Evolutionary conservation across 805 yeast genomes (phyloP).

Genomic region (Jamesozyma lodderae): DNA sequence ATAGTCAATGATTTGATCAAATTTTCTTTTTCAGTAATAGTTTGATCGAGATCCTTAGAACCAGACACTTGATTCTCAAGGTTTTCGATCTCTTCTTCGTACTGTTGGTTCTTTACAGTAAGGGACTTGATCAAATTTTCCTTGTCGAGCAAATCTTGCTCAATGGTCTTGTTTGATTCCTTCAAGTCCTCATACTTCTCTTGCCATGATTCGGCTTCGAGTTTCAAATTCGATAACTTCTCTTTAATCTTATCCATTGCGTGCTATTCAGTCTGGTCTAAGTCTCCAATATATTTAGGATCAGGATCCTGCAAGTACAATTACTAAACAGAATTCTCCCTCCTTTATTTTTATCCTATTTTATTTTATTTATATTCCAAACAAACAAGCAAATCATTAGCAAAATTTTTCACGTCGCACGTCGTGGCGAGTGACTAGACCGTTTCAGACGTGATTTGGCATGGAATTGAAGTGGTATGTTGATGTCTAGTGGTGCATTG

Average conservation of each 20-base stretch:
- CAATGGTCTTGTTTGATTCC: constrained; percentile 73
- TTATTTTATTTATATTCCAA: no score
- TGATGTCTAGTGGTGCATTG: no score
- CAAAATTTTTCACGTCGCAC: no score
- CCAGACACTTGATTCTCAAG: constrained; percentile 23
- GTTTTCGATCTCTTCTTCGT: constrained; percentile 71
- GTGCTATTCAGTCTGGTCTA: neutral
- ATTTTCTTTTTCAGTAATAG: constrained; percentile 84
- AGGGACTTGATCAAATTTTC: constrained; percentile 89
- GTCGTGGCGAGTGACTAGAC: no score
- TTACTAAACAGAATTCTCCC: no score
- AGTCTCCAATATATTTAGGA: no score
- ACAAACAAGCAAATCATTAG: no score
- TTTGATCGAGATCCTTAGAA: constrained; percentile 83
- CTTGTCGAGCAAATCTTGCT: constrained; percentile 80
- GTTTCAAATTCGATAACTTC: constrained; percentile 78
- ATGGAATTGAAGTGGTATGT: no score
- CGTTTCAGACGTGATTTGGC: no score
- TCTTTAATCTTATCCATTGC: constrained; percentile 54
- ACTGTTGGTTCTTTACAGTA: constrained; percentile 79
- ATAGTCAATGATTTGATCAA: constrained; percentile 87
- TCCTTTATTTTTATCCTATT: no score
- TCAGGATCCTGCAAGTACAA: no score
- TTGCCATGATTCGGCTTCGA: constrained; percentile 96
- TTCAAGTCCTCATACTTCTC: constrained; percentile 87